These are phyloP conservation scores for Dianthus caryophyllus DNA, from an alignment of 148 eudicot genomes.

Conservation along the genomic window DNA sequence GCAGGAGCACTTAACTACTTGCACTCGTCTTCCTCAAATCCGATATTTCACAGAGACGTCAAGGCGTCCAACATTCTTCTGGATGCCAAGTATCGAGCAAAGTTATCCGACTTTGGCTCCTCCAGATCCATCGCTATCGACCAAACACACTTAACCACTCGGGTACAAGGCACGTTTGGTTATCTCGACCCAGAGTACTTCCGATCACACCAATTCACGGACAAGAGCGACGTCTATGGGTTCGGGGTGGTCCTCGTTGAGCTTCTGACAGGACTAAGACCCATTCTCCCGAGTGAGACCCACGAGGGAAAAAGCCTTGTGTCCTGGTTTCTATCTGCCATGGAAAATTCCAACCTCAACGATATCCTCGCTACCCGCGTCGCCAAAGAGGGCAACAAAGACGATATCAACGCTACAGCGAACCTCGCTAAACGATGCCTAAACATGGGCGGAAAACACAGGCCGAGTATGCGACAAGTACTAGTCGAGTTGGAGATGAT, in stretches of 20 bases:
- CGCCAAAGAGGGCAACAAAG: conserved; percentile 16
- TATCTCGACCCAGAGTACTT: conserved; percentile 27
- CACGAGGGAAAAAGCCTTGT: conserved; percentile 20
- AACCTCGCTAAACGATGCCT: conserved; percentile 23
- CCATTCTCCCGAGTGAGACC: conserved; percentile 14
- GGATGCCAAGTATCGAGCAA: conserved; percentile 19
- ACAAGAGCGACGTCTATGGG: conserved; percentile 20
- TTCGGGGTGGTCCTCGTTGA: conserved; percentile 32
- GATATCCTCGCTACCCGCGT: conserved; percentile 21
- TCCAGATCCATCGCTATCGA: conserved; percentile 18
- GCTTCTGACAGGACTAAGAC: conserved; percentile 27
- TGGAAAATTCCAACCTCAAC: conserved; percentile 9
- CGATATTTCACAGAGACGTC: conserved; percentile 24
- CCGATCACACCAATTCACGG: conserved; percentile 9
- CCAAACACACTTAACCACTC: conserved; percentile 25
- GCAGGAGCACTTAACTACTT: conserved; percentile 25
- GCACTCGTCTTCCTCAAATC: conserved; percentile 18
- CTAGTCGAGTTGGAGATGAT: conserved; percentile 14
- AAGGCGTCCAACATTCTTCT: conserved; percentile 19
- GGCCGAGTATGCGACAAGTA: conserved; percentile 32
- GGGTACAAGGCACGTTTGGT: conserved; percentile 23
- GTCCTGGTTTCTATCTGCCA: conserved; percentile 12
- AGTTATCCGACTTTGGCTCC: conserved; percentile 19
- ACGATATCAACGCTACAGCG: conserved; percentile 14
- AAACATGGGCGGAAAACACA: conserved; percentile 17